Evolutionary conservation across 345 rosid genomes (phyloP), one percentile per base, ranked within the genome.

Genomic region (Arabidopsis thaliana): DNA sequence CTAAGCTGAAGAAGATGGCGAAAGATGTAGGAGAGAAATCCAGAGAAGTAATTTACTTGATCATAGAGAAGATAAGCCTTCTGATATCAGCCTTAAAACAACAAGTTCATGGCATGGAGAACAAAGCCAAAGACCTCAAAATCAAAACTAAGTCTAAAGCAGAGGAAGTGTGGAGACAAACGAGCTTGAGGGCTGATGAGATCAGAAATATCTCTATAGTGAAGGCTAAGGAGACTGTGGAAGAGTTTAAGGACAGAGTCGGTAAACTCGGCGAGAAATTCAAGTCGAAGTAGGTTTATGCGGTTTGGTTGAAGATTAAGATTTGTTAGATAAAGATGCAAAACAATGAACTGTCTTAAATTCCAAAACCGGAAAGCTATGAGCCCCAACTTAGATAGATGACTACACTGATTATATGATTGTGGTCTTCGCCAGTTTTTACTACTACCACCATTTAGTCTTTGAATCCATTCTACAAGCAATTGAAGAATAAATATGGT

Each of bases 241-340:
- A 83, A 73, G 97, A 94, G 69, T 85, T 91, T 75, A 83, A 84
- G 60, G 88, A 74, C 22, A 87, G 86, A 30, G 87, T 94, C 6
- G 89, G 79, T 80, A 89, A 85, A 82, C 81, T 89, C 28, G 75
- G 87, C 34, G 91, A 90, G 65, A 94, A 71, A 73, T 83, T 94
- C 76, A 88, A 83, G 78, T 72, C 85, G n/a, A 77, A 65, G 56
- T 77, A 77, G 76, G 33, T 50, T 49, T 71, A 16, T 16, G 36
- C 33, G 2, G 59, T 67, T 58, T 40, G 7, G 44, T 65, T 67
- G 12, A 36, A 36, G 55, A 40, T 49, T 16, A 23, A 44, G 36
- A 20, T 38, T 72, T 50, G 44, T 49, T 4, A 59, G 44, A 32
- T 44, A 48, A 16, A 28, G 52, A 45, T 32, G 2, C 30, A 16